These are phyloP conservation scores for Strobilomyces dryophilus DNA, from an alignment of 768 basidiomycete genomes.

Conservation along the genomic window DNA sequence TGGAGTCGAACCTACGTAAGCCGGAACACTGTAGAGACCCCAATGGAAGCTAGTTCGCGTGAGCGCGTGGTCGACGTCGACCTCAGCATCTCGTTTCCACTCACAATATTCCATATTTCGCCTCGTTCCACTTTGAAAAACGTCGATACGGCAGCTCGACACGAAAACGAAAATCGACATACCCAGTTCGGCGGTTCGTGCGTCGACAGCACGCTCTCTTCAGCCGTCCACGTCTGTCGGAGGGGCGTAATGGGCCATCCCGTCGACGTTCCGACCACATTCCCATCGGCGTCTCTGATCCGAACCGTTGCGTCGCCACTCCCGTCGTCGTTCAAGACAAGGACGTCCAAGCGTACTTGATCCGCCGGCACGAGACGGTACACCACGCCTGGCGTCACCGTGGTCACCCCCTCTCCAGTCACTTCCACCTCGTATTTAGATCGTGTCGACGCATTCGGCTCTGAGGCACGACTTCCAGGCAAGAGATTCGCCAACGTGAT, in stretches of 20 bases:
- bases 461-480: constrained; percentile 28
- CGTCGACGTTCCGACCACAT: constrained; percentile 31
- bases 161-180: constrained; percentile 6
- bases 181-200: constrained; percentile 59
- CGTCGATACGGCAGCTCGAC: not conserved
- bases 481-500: constrained; percentile 51
- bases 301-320: constrained; percentile 28
- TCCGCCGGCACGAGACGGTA: constrained; percentile 48
- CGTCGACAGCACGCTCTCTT: constrained; percentile 32
- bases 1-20: constrained; percentile 29
- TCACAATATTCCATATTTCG: constrained; percentile 57
- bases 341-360: constrained; percentile 46
- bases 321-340: constrained; percentile 35
- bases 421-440: constrained; percentile 36
- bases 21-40: constrained; percentile 46
- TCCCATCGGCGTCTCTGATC: constrained; percentile 34
- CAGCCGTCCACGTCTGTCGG: constrained; percentile 38
- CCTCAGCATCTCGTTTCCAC: constrained; percentile 10
- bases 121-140: constrained; percentile 40
- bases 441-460: constrained; percentile 30
- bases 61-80: not conserved
- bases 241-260: constrained; percentile 39
- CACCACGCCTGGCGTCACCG: constrained; percentile 38
- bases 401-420: constrained; percentile 37
- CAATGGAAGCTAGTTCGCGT: constrained; percentile 40